Evolutionary conservation across 495 filamentous ascomycete genomes (phyloP).

Genomic region (Oidiodendron maius): DNA sequence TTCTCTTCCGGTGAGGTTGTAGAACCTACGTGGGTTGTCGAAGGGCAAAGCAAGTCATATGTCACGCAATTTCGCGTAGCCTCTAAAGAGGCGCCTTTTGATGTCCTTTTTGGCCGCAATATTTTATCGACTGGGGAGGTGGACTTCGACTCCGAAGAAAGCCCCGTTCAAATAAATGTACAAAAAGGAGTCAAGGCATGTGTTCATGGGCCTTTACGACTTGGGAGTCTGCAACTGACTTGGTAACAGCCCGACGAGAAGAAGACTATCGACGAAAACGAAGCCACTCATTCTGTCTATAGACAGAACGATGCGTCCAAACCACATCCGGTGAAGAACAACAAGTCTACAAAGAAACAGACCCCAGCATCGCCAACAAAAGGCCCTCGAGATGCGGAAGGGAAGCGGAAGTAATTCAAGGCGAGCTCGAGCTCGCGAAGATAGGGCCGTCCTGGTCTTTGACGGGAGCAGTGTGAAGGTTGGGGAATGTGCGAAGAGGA

Average conservation of each 20-base stretch:
- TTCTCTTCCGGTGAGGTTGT: neutral
- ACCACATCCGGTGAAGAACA: neutral
- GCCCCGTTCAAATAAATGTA: neutral
- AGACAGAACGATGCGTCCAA: neutral
- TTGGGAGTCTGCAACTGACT: neutral
- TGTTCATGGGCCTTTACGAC: neutral
- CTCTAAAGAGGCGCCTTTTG: neutral
- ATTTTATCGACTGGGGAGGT: slow-evolving; percentile 1
- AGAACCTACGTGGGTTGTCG: neutral
- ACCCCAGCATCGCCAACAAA: neutral
- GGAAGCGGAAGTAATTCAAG: neutral
- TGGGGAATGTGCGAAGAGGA: too few relatives aligned
- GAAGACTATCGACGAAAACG: neutral
- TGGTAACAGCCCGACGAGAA: neutral
- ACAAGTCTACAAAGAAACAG: neutral
- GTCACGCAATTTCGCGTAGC: slow-evolving; percentile 1
- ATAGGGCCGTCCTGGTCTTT: too few relatives aligned
- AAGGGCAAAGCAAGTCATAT: neutral
- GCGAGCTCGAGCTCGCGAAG: neutral
- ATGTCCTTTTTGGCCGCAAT: slow-evolving; percentile 6
- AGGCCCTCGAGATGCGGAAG: neutral
- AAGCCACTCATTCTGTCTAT: neutral
- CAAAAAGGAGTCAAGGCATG: neutral
- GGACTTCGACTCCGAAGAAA: neutral
- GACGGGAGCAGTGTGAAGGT: too few relatives aligned